Conservation (phyloP, 176 grass and related monocot species). For the Thinopyrum elongatum region DNA sequence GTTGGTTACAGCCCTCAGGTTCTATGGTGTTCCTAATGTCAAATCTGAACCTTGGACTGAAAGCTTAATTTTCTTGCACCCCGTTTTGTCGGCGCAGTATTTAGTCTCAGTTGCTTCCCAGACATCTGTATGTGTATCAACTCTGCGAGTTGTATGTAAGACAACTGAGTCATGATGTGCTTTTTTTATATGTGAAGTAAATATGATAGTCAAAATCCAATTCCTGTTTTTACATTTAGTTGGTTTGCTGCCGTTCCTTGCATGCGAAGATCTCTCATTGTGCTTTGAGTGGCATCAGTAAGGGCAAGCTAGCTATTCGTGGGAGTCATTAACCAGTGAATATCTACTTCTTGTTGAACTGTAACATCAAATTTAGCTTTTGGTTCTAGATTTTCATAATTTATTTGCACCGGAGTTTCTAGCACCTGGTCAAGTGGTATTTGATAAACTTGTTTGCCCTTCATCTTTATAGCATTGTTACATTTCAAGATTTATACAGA, state of each 20-base stretch:
- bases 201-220: background rate
- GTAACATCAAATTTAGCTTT: too few relatives aligned
- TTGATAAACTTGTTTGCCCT: too few relatives aligned
- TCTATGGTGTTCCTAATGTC: background rate
- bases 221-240: too few relatives aligned
- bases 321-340: too few relatives aligned
- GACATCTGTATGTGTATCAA: background rate
- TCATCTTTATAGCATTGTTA: too few relatives aligned
- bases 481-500: too few relatives aligned
- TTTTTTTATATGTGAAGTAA: background rate
- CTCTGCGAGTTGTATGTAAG: background rate
- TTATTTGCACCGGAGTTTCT: too few relatives aligned
- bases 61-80: slow-evolving; percentile 1
- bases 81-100: background rate
- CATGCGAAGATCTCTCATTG: background rate
- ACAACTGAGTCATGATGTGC: background rate
- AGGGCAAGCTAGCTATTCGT: background rate
- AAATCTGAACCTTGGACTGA: background rate
- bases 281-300: background rate
- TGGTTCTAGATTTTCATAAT: too few relatives aligned
- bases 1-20: background rate
- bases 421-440: too few relatives aligned
- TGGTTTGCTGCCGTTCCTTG: background rate
- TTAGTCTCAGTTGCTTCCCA: background rate
- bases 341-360: too few relatives aligned